These are phyloP conservation scores for Diaporthe caulivora DNA, from an alignment of 2,329 filamentous ascomycete species.

Conservation along the genomic window DNA sequence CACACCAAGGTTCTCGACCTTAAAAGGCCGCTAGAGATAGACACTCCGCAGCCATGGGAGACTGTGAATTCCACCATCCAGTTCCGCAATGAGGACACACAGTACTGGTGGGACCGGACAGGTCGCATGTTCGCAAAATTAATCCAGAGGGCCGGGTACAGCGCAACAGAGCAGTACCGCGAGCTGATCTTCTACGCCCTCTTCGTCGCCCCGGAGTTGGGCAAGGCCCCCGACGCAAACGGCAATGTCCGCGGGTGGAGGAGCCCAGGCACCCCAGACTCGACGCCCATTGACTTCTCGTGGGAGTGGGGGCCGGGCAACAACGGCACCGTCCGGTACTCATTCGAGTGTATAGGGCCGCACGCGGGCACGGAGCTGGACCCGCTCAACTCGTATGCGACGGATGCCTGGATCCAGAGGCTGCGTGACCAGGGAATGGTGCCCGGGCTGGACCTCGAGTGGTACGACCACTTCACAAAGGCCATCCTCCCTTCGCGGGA, in stretches of 20 bases:
- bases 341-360: constrained; percentile 44
- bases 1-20: not conserved
- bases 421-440: constrained; percentile 41
- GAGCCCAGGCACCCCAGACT: constrained; percentile 43
- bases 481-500: constrained; percentile 38
- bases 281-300: constrained; percentile 44
- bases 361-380: constrained; percentile 42
- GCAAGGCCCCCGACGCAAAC: constrained; percentile 41
- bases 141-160: constrained; percentile 44
- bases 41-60: constrained; percentile 40
- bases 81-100: constrained; percentile 42
- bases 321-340: constrained; percentile 42
- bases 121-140: constrained; percentile 44
- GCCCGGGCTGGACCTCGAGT: constrained; percentile 43
- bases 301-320: constrained; percentile 44
- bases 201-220: constrained; percentile 43
- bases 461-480: constrained; percentile 43
- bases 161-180: constrained; percentile 43
- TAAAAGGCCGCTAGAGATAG: not conserved
- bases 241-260: constrained; percentile 39
- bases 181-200: constrained; percentile 45
- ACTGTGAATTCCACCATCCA: constrained; percentile 41
- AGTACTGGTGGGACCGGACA: constrained; percentile 46
- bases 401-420: constrained; percentile 41
- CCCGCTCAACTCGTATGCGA: constrained; percentile 41